Evolutionary conservation across 2,329 filamentous ascomycete genomes (phyloP).

Genomic region (Diaporthe sp.): DNA sequence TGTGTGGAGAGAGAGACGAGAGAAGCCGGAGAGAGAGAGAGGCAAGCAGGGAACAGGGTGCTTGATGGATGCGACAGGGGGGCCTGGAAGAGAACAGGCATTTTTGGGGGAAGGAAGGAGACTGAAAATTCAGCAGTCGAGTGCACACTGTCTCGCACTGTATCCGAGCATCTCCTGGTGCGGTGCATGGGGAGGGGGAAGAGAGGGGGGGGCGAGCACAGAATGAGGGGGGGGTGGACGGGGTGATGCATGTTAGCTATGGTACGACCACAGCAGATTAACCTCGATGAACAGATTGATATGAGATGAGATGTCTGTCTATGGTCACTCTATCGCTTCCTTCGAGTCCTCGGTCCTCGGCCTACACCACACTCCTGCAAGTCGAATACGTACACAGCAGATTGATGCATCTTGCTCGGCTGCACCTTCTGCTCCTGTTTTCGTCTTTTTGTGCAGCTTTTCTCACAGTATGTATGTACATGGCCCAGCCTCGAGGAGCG

Average conservation of each 20-base stretch:
- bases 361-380: not conserved
- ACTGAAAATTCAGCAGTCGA: slow-evolving; percentile 18
- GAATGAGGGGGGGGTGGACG: not conserved
- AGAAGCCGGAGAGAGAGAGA: not conserved
- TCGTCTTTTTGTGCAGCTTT: not conserved
- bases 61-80: not conserved
- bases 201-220: not conserved
- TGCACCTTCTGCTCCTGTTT: not conserved
- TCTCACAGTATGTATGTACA: not conserved
- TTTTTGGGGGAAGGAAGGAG: not conserved
- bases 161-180: not conserved
- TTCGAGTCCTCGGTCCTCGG: not conserved
- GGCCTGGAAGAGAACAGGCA: not conserved
- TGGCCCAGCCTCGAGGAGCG: not conserved
- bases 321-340: not conserved
- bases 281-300: slow-evolving; percentile 10
- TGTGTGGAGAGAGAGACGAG: slow-evolving; percentile 10
- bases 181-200: not conserved
- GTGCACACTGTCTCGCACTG: slow-evolving; percentile 14
- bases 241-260: slow-evolving; percentile 2
- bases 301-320: slow-evolving; percentile 19
- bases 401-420: not conserved
- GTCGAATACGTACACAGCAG: too few relatives aligned
- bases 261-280: slow-evolving; percentile 22
- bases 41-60: slow-evolving; percentile 16